phyloP scores from a whole-genome alignment of 805 yeast genomes.

The Saccharomyces cerevisiae region DNA sequence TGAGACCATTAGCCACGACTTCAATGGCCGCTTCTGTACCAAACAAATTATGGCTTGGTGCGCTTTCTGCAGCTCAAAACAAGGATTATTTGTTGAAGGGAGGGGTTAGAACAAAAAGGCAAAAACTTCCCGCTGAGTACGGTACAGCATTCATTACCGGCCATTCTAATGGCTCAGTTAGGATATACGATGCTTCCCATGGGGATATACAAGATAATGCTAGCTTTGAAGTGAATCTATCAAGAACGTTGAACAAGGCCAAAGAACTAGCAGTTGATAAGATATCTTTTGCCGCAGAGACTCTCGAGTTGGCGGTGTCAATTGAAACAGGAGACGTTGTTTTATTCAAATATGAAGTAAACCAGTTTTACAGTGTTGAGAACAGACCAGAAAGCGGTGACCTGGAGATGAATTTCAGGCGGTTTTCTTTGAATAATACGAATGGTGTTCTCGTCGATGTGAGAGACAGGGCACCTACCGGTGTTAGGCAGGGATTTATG shows the following conservation, averaged over 20 bases:
- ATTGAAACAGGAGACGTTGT: constrained; percentile 62
- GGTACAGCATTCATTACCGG: constrained; percentile 67
- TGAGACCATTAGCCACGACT: constrained; percentile 61
- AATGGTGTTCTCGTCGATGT: constrained; percentile 38
- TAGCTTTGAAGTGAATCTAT: constrained; percentile 48
- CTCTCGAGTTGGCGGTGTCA: constrained; percentile 61
- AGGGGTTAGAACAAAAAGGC: constrained; percentile 57
- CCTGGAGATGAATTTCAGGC: constrained; percentile 25
- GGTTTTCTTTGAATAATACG: constrained; percentile 22
- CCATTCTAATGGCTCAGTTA: constrained; percentile 69
- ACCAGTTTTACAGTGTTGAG: constrained; percentile 35
- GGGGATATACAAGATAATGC: constrained; percentile 55
- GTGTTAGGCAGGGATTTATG: constrained; percentile 48
- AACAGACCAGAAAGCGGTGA: constrained; percentile 15
- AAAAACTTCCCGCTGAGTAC: constrained; percentile 39
- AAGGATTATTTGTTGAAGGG: constrained; percentile 55
- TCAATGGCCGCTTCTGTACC: constrained; percentile 50
- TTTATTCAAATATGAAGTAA: constrained; percentile 57
- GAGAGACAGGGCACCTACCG: constrained; percentile 41
- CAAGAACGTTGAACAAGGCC: constrained; percentile 38
- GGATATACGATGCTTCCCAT: constrained; percentile 74
- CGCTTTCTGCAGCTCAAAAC: constrained; percentile 45
- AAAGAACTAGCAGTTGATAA: constrained; percentile 40
- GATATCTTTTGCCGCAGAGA: constrained; percentile 66
- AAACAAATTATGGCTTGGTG: constrained; percentile 66